Evolutionary conservation across 768 basidiomycete species (phyloP).

Genomic region (Russula vinacea): DNA sequence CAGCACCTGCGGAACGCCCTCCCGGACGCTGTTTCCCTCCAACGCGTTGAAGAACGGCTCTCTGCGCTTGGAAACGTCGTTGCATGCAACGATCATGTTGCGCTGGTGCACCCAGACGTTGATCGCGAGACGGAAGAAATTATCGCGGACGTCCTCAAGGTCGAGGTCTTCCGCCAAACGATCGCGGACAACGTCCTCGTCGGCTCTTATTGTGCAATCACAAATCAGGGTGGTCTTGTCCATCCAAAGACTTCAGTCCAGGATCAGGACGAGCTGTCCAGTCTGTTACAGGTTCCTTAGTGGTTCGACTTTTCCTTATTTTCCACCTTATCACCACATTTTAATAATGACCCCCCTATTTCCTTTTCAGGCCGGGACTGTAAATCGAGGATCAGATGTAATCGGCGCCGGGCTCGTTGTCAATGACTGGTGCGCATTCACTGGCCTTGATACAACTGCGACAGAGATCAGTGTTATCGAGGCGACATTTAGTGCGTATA

Average conservation of each 20-base stretch:
- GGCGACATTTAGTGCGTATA: slow-evolving; percentile 85
- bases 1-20: slow-evolving; percentile 96
- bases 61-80: slow-evolving; percentile 98
- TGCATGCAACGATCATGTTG: slow-evolving; percentile 98
- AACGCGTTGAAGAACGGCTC: slow-evolving; percentile 94
- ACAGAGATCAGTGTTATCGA: slow-evolving; percentile 99
- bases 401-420: slow-evolving; percentile 97
- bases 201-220: slow-evolving; percentile 91
- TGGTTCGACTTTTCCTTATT: slow-evolving; percentile 54
- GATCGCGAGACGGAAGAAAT: slow-evolving; percentile 99
- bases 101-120: slow-evolving; percentile 95
- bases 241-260: slow-evolving; percentile 97
- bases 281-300: slow-evolving; percentile 87
- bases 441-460: slow-evolving; percentile 98
- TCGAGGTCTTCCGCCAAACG: slow-evolving; percentile 98
- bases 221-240: slow-evolving; percentile 95
- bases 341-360: not conserved
- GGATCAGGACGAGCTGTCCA: slow-evolving; percentile 96
- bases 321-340: not conserved
- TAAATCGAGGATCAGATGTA: slow-evolving; percentile 97
- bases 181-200: slow-evolving; percentile 96
- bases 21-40: slow-evolving; percentile 89
- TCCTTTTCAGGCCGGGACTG: slow-evolving; percentile 81
- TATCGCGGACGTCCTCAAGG: slow-evolving; percentile 98
- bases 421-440: slow-evolving; percentile 99